phyloP scores from a whole-genome alignment of 441 rosid genomes.

The Bocquillonia castaneifolia region DNA sequence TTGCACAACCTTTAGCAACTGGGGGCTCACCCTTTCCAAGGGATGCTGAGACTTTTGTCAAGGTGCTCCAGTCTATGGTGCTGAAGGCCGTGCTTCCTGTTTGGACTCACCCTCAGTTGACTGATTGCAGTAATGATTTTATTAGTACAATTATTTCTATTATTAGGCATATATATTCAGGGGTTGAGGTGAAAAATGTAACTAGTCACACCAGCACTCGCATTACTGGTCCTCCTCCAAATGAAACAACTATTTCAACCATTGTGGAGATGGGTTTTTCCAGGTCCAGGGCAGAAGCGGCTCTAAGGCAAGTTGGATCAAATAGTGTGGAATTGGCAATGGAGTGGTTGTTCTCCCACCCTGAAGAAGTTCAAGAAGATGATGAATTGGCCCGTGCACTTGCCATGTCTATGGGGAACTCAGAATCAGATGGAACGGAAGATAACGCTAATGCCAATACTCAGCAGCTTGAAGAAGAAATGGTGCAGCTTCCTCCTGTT shows the following conservation, averaged over 20 bases:
- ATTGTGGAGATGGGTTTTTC: slow-evolving; percentile 99
- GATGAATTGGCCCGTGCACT: slow-evolving; percentile 99
- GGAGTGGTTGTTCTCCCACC: slow-evolving; percentile 98
- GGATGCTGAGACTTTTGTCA: slow-evolving; percentile 89
- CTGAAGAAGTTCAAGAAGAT: slow-evolving; percentile 89
- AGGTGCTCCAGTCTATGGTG: slow-evolving; percentile 91
- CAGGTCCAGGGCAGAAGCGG: slow-evolving; percentile 95
- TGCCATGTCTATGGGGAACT: slow-evolving; percentile 92
- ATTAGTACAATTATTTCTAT: slow-evolving; percentile 75
- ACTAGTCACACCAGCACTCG: slow-evolving; percentile 52
- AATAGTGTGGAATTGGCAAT: slow-evolving; percentile 96
- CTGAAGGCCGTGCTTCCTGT: slow-evolving; percentile 92
- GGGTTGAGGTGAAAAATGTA: slow-evolving; percentile 85
- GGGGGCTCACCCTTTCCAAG: slow-evolving; percentile 67
- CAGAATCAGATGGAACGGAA: slow-evolving; percentile 76
- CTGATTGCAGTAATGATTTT: slow-evolving; percentile 77
- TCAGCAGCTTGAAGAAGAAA: slow-evolving; percentile 66
- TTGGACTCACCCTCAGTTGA: slow-evolving; percentile 83
- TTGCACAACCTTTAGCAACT: slow-evolving; percentile 68
- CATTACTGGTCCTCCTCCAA: slow-evolving; percentile 82
- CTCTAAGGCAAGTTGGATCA: slow-evolving; percentile 91
- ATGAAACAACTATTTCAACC: slow-evolving; percentile 80
- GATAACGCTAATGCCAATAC: slow-evolving; percentile 43
- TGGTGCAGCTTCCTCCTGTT: slow-evolving; percentile 78
- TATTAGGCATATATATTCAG: slow-evolving; percentile 83